A percentile compares a stretch with the other conserved stretches of the same genome.
Conservation (phyloP, 2,329 filamentous ascomycete species). For the Delphinella strobiligena region DNA sequence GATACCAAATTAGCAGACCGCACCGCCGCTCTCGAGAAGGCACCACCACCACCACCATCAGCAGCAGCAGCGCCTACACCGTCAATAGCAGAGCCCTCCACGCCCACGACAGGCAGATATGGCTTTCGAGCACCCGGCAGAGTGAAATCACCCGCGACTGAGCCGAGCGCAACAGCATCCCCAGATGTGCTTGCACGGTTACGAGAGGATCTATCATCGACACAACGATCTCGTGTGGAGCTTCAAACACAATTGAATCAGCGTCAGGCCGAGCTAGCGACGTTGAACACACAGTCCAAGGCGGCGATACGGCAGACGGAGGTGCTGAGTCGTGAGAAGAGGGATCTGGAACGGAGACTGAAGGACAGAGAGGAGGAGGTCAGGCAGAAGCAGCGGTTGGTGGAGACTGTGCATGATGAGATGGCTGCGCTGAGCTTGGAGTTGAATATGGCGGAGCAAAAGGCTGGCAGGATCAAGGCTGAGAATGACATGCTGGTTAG, state of each 20-base stretch:
- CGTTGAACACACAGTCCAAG: slow-evolving; percentile 47
- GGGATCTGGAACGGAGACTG: slow-evolving; percentile 51
- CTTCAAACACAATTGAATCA: slow-evolving; percentile 51
- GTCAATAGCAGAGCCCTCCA: slow-evolving; percentile 24
- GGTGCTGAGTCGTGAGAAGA: slow-evolving; percentile 50
- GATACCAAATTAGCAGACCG: slow-evolving; percentile 37
- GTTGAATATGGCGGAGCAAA: slow-evolving; percentile 73
- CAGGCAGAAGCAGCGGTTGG: slow-evolving; percentile 66
- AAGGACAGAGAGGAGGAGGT: slow-evolving; percentile 79
- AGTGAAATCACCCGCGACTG: too few species aligned
- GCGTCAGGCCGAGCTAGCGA: slow-evolving; percentile 52
- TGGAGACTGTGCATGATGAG: slow-evolving; percentile 87
- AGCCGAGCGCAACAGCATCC: too few species aligned
- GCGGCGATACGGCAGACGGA: slow-evolving; percentile 51
- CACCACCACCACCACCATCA: slow-evolving; percentile 18
- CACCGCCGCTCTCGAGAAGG: slow-evolving; percentile 15
- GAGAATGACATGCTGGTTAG: slow-evolving; percentile 87
- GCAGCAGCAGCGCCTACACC: slow-evolving; percentile 13
- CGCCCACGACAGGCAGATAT: slow-evolving; percentile 56
- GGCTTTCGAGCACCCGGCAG: too few species aligned
- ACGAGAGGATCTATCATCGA: too few species aligned
- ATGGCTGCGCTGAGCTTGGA: slow-evolving; percentile 79
- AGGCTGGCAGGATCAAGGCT: slow-evolving; percentile 55
- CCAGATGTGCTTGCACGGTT: too few species aligned
- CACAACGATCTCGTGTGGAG: too few species aligned